These are phyloP conservation scores for Akanthomyces lecanii DNA, from an alignment of 2,329 filamentous ascomycete species.

Conservation along the genomic window DNA sequence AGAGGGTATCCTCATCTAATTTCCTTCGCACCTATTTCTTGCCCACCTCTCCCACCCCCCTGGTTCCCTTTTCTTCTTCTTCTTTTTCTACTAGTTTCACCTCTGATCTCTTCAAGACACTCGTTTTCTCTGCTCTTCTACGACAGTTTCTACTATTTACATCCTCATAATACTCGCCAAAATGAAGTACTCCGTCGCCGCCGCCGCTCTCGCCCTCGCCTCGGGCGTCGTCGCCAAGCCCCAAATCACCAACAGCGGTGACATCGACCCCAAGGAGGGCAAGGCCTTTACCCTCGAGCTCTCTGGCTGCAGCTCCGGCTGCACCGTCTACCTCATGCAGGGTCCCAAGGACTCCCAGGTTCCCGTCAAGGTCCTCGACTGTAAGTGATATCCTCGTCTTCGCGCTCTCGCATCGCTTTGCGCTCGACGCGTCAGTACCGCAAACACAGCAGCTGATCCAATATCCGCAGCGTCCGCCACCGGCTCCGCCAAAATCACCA, in stretches of 20 bases:
- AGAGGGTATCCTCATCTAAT: background rate
- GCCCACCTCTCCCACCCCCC: background rate
- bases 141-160: too few relatives aligned
- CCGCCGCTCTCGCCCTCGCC: slow-evolving; percentile 6
- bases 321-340: slow-evolving; percentile 14
- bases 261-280: slow-evolving; percentile 9
- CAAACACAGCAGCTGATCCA: background rate
- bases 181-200: slow-evolving; percentile 13
- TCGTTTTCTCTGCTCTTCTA: background rate
- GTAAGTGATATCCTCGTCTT: background rate
- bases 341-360: slow-evolving; percentile 3
- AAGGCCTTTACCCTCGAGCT: slow-evolving; percentile 10
- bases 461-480: background rate
- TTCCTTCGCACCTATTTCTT: background rate
- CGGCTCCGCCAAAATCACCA: slow-evolving; percentile 1
- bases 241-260: background rate
- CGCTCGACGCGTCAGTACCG: background rate
- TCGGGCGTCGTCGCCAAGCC: slow-evolving; percentile 15
- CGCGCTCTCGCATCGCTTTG: background rate
- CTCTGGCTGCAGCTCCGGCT: background rate
- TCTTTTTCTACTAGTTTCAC: background rate
- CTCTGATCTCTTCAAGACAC: background rate
- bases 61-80: background rate
- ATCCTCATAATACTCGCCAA: too few relatives aligned
- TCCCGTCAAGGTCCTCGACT: slow-evolving; percentile 1